These are phyloP conservation scores for Phytophthora foliorum DNA, from an alignment of 352 stramenopile species.

Conservation along the genomic window DNA sequence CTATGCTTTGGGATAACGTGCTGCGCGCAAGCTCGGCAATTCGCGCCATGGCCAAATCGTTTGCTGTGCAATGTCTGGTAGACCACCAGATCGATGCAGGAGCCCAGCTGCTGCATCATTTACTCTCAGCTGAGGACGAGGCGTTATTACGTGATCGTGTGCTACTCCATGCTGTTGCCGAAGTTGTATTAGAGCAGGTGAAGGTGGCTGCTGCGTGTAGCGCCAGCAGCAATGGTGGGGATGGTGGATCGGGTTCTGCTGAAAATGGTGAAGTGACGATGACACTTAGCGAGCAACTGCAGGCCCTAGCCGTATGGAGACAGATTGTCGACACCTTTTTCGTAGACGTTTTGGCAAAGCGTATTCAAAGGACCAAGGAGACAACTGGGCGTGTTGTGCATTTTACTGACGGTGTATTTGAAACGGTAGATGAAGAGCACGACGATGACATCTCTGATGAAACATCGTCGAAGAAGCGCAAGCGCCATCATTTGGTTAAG, in stretches of 20 bases:
- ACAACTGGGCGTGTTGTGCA: constrained; percentile 40
- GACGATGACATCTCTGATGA: constrained; percentile 12
- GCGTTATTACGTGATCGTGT: constrained; percentile 75
- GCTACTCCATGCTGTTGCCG: constrained; percentile 76
- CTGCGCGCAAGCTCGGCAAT: constrained; percentile 78
- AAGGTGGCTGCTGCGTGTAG: constrained; percentile 44
- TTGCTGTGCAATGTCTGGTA: constrained; percentile 72
- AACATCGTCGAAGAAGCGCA: constrained; percentile 39
- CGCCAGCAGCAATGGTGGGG: constrained; percentile 20
- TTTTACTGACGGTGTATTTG: constrained; percentile 44
- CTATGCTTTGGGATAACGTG: constrained; percentile 75
- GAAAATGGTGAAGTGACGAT: constrained; percentile 48
- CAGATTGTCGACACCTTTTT: constrained; percentile 75
- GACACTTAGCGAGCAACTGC: constrained; percentile 54
- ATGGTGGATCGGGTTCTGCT: constrained; percentile 31
- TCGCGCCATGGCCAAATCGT: constrained; percentile 72
- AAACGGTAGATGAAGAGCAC: constrained; percentile 33
- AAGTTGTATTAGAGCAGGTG: constrained; percentile 68
- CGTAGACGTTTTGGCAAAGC: constrained; percentile 47
- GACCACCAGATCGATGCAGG: constrained; percentile 68
- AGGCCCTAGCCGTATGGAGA: constrained; percentile 62
- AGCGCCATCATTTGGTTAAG: constrained; percentile 40
- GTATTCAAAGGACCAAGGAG: constrained; percentile 43
- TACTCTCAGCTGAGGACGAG: constrained; percentile 71
- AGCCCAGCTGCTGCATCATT: constrained; percentile 61